A percentile compares a stretch with the other conserved stretches of the same genome.
Conservation (phyloP, 1,139 yeast species). For the Geotrichum carabidarum region DNA sequence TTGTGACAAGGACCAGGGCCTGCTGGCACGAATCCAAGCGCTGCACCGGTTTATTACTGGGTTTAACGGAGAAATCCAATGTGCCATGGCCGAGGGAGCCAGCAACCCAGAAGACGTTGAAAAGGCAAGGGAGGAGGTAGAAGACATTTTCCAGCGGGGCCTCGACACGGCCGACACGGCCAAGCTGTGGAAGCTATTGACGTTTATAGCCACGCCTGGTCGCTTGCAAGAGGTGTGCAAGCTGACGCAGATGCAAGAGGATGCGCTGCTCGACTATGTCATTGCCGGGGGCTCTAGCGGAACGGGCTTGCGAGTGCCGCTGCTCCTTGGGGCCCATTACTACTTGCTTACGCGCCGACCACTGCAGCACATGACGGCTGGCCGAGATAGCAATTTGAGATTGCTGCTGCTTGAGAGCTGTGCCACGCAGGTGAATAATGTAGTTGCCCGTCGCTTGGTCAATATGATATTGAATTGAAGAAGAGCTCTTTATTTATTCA, state of each 20-base stretch:
- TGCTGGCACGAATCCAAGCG: constrained; percentile 22
- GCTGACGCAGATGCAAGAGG: not conserved
- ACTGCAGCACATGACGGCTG: not conserved
- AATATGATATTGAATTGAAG: constrained; percentile 21
- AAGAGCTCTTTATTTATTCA: not conserved
- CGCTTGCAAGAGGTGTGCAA: not conserved
- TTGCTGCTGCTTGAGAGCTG: constrained; percentile 16
- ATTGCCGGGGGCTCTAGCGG: not conserved
- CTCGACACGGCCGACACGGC: not conserved
- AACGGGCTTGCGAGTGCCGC: constrained; percentile 14
- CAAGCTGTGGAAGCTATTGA: constrained; percentile 1
- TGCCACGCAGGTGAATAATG: constrained; percentile 3
- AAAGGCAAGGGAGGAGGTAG: not conserved
- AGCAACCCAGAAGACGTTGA: not conserved
- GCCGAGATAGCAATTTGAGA: constrained; percentile 10
- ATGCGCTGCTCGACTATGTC: constrained; percentile 5
- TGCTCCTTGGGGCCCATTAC: constrained; percentile 21
- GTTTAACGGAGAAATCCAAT: not conserved
- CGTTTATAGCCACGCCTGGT: not conserved
- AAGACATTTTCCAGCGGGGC: not conserved
- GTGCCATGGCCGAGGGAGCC: not conserved
- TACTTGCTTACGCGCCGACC: constrained; percentile 11
- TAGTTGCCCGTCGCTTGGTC: constrained; percentile 21
- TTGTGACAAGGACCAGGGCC: constrained; percentile 27
- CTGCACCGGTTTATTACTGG: constrained; percentile 25